Evolutionary conservation across 345 rosid species (phyloP).

Genomic region (Rhodomyrtus tomentosa): DNA sequence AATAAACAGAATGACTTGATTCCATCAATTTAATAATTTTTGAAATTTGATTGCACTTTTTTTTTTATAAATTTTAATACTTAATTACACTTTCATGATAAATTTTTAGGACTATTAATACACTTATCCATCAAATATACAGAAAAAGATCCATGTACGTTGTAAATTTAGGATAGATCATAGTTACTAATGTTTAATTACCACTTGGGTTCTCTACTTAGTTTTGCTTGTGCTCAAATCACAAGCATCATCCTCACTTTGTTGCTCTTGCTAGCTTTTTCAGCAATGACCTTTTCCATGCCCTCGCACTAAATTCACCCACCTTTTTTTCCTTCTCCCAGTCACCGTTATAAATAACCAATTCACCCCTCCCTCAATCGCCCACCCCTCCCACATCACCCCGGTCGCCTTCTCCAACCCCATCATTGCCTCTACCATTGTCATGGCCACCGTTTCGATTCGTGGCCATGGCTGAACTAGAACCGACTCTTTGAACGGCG

Average conservation of each 20-base stretch:
- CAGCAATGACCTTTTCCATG: background rate
- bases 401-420: background rate
- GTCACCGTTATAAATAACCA: background rate
- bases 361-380: background rate
- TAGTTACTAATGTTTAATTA: background rate
- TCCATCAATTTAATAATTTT: accelerated
- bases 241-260: background rate
- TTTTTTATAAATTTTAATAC: background rate
- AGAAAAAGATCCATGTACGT: background rate
- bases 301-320: background rate
- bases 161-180: background rate
- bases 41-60: background rate
- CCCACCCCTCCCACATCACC: background rate
- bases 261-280: background rate
- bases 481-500: too few species aligned
- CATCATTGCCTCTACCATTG: background rate
- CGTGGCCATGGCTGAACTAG: too few species aligned
- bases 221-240: background rate
- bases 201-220: background rate
- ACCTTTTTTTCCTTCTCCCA: background rate
- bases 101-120: background rate
- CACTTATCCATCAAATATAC: background rate
- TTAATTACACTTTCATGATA: background rate
- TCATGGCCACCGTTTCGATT: too few species aligned
- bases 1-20: background rate